A percentile compares a stretch with the other conserved stretches of the same genome.
These are phyloP conservation scores for Litchi chinensis DNA, from an alignment of 345 rosid genomes.

Conservation along the genomic window DNA sequence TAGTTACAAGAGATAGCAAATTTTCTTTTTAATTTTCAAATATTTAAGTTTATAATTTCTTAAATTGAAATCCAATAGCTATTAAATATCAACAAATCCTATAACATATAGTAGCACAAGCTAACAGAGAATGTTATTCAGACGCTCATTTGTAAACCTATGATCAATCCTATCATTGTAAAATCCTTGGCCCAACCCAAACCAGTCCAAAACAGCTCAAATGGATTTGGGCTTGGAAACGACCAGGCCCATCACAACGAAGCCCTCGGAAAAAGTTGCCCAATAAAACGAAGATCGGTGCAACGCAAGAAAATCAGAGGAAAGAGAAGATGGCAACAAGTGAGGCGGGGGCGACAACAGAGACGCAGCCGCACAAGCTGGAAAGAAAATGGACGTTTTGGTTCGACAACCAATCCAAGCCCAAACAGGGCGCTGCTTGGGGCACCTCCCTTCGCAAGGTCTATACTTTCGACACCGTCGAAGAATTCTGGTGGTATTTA, in stretches of 20 bases:
- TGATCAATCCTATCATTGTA: no score
- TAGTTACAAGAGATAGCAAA: no score
- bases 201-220: not conserved
- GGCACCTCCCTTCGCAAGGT: conserved; percentile 75
- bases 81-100: no score
- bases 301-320: not conserved
- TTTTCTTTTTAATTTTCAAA: no score
- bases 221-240: not conserved
- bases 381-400: conserved; percentile 93
- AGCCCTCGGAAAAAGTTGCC: not conserved
- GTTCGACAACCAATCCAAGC: conserved; percentile 82
- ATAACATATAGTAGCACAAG: no score
- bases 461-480: conserved; percentile 87
- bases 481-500: conserved; percentile 88
- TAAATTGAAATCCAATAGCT: no score
- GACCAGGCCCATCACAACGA: not conserved
- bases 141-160: no score
- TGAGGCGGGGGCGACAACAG: conserved; percentile 39
- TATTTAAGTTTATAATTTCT: no score
- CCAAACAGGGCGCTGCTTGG: conserved; percentile 86
- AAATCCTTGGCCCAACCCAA: not conserved
- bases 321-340: conserved; percentile 30
- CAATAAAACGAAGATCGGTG: not conserved
- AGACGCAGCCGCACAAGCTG: conserved; percentile 55
- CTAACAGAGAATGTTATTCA: no score